Evolutionary conservation across 257 asterid genomes (phyloP), one percentile per base, ranked within the genome.

Genomic region (Primulina tabacum): DNA sequence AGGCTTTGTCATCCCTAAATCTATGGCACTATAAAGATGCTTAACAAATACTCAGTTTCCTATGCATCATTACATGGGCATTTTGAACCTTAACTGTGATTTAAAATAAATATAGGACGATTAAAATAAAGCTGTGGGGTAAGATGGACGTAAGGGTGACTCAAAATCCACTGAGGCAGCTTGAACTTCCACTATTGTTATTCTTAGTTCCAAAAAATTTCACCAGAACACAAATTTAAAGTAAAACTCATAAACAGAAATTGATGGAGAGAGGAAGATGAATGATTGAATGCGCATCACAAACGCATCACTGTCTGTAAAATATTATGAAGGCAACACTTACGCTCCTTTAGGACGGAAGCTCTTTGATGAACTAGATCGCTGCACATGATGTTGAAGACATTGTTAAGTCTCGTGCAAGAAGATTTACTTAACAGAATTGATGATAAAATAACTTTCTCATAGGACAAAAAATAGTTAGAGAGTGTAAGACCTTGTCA

Each of bases 341-440:
- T 80, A 93, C 99, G 69, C 87, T 70, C 74, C 87, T 79, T 85
- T 84, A 56, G 81, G 69, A 50, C 56, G 79, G 62, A 77, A 72
- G 60, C 79, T 75, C 83, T 84, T 88, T 24, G 89, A 78, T 7
- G 82, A 76, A 76, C 86, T 84, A 72, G 90, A 71, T 47, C 64
- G 85, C 97, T 94, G 92, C 82, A 82, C 82, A 84, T 71, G 60
- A 69, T 20, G 64, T 64, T 56, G 60, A 68, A 32, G 71, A 53
- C 65, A n/a, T 50, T 70, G 79, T 80, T 67, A 80, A 76, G 71
- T 69, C 67, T 68, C 53, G 73, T n/a, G 65, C 60, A 67, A 68
- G 47, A 66, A 34, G 17, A 6, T 53, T 14, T 33, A 56, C 65
- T 67, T 47, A 21, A 55, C 67, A 62, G 43, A 17, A 69, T 57